Evolutionary conservation across 208 protist genomes (phyloP).

Genomic region (Leishmania mexicana): DNA sequence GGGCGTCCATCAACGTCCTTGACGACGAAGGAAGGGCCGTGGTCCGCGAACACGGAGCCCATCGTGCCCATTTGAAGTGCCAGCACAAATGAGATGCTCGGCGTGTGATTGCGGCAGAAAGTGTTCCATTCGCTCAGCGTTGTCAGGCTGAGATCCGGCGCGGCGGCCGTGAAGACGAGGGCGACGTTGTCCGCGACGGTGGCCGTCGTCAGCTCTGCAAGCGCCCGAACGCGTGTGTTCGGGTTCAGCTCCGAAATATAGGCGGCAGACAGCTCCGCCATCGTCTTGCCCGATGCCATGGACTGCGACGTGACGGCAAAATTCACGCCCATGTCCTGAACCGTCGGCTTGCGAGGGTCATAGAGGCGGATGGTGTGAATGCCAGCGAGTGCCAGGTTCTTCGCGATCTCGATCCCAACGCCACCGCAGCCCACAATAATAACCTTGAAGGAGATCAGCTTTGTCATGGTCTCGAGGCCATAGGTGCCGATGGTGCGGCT

Average conservation of each 20-base stretch:
- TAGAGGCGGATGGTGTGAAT: constrained; percentile 84
- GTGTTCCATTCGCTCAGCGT: constrained; percentile 76
- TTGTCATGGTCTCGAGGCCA: constrained; percentile 92
- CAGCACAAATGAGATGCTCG: constrained; percentile 82
- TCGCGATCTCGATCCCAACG: constrained; percentile 91
- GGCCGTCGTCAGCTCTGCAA: constrained; percentile 57
- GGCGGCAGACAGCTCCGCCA: constrained; percentile 61
- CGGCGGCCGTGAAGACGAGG: constrained; percentile 77
- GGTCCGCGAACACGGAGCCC: constrained; percentile 85
- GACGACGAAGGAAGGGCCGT: constrained; percentile 72
- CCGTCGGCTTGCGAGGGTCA: constrained; percentile 59
- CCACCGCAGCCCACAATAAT: constrained; percentile 92
- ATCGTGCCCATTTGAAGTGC: constrained; percentile 66
- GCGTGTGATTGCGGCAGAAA: constrained; percentile 68
- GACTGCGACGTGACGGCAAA: constrained; percentile 83
- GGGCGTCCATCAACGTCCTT: constrained; percentile 85
- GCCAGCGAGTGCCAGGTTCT: constrained; percentile 91
- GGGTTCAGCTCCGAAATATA: constrained; percentile 91
- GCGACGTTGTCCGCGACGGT: constrained; percentile 53
- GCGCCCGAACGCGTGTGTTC: constrained; percentile 75
- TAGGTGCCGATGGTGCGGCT: constrained; percentile 93
- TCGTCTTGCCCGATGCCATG: constrained; percentile 47
- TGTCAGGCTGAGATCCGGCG: constrained; percentile 62
- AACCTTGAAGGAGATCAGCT: constrained; percentile 90
- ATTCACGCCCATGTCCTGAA: constrained; percentile 86